phyloP scores from a whole-genome alignment of 2,329 filamentous ascomycete species.

The Sclerotiophoma versabilis region DNA sequence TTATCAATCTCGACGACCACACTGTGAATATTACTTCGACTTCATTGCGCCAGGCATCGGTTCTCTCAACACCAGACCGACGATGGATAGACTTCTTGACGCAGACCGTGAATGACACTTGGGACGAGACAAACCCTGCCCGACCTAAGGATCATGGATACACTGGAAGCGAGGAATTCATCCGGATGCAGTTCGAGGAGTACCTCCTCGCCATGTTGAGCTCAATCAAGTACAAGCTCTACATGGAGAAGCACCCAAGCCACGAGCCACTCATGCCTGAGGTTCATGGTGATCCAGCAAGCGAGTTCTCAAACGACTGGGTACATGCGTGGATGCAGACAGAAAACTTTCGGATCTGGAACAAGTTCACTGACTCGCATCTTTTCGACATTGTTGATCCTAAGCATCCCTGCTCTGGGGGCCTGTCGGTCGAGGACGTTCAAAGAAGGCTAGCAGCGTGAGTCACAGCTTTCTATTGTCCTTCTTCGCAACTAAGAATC shows the following conservation, averaged over 20 bases:
- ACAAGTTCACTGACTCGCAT: slow-evolving; percentile 74
- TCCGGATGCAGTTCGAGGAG: slow-evolving; percentile 95
- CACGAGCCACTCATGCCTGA: slow-evolving; percentile 68
- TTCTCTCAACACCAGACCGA: slow-evolving; percentile 84
- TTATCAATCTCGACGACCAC: slow-evolving; percentile 94
- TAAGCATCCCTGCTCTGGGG: slow-evolving; percentile 90
- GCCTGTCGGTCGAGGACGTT: slow-evolving; percentile 91
- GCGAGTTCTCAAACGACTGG: slow-evolving; percentile 85
- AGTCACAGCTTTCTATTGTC: slow-evolving; percentile 27
- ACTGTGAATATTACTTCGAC: slow-evolving; percentile 83
- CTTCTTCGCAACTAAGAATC: slow-evolving; percentile 33
- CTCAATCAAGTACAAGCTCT: slow-evolving; percentile 82
- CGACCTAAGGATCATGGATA: slow-evolving; percentile 95
- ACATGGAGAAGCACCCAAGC: slow-evolving; percentile 53
- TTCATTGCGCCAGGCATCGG: slow-evolving; percentile 76
- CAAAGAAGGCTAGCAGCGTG: slow-evolving; percentile 82
- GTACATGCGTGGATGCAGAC: slow-evolving; percentile 87
- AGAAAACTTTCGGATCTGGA: slow-evolving; percentile 91
- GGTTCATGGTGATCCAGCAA: slow-evolving; percentile 79
- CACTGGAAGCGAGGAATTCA: slow-evolving; percentile 95
- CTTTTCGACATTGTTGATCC: slow-evolving; percentile 95
- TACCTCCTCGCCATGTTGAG: slow-evolving; percentile 90
- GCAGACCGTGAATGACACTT: slow-evolving; percentile 92
- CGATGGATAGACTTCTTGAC: slow-evolving; percentile 97
- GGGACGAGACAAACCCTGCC: slow-evolving; percentile 89